These are phyloP conservation scores for Proliferodiscus dingleyae DNA, from an alignment of 2,329 filamentous ascomycete genomes.

Conservation along the genomic window DNA sequence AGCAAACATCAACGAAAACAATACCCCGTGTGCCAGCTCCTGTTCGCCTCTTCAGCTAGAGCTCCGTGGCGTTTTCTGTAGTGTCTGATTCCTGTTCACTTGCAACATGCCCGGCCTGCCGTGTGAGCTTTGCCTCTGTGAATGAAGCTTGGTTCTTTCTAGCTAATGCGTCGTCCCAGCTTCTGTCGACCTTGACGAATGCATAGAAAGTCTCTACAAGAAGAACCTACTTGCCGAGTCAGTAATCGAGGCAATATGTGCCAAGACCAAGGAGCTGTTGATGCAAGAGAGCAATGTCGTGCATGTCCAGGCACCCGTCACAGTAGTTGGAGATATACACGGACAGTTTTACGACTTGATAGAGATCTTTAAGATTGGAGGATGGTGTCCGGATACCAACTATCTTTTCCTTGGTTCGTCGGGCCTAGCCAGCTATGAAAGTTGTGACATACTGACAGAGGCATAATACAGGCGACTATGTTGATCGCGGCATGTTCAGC, in stretches of 20 bases:
- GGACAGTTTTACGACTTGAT: constrained; percentile 99
- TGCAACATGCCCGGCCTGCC: constrained; percentile 53
- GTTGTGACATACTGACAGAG: too few relatives aligned
- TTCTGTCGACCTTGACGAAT: constrained; percentile 97
- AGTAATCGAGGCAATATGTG: constrained; percentile 97
- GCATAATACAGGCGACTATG: constrained; percentile 74
- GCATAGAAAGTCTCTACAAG: constrained; percentile 92
- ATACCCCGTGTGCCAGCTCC: constrained; percentile 24
- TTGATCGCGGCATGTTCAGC: constrained; percentile 96
- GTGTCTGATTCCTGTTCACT: constrained; percentile 12
- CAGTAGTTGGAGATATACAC: constrained; percentile 97
- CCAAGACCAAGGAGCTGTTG: constrained; percentile 95
- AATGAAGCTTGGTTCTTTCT: background rate
- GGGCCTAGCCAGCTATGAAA: too few relatives aligned
- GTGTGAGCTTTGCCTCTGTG: constrained; percentile 38
- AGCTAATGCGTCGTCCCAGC: constrained; percentile 44
- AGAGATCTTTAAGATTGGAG: constrained; percentile 98
- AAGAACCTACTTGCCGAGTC: constrained; percentile 96
- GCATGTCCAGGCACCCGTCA: constrained; percentile 90
- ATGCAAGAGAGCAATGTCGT: constrained; percentile 99
- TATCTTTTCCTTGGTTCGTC: constrained; percentile 88
- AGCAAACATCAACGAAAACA: constrained; percentile 23
- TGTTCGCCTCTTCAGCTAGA: constrained; percentile 19
- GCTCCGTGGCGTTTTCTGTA: constrained; percentile 19
- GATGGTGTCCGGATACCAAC: constrained; percentile 95